Conservation (phyloP, 306 rosid genomes). For the Echinosophora koreensis region DNA sequence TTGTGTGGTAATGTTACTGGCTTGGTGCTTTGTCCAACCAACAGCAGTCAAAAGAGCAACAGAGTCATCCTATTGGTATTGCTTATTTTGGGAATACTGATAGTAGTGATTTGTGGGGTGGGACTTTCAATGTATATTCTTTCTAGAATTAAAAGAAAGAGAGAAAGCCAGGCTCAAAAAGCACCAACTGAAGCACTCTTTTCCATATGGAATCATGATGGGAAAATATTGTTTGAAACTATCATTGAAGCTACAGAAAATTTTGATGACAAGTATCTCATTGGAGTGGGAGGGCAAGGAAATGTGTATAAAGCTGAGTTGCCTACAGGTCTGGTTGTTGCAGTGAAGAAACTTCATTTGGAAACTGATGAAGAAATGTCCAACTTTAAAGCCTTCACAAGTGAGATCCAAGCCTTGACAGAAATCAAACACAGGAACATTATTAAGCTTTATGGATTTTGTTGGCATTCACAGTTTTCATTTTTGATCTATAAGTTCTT, state of each 20-base stretch:
- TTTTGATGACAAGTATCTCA: constrained; percentile 46
- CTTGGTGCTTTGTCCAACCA: constrained; percentile 38
- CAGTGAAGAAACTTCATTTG: constrained; percentile 51
- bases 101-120: constrained; percentile 20
- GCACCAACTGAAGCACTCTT: constrained; percentile 8
- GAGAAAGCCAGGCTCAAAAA: constrained; percentile 1
- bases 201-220: constrained; percentile 46
- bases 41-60: not conserved
- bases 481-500: constrained; percentile 48
- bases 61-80: constrained; percentile 3
- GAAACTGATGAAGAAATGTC: constrained; percentile 39
- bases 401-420: constrained; percentile 50
- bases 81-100: constrained; percentile 10
- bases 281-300: constrained; percentile 50
- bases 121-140: constrained; percentile 36
- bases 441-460: constrained; percentile 49
- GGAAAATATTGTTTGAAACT: constrained; percentile 46
- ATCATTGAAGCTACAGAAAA: constrained; percentile 48
- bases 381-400: constrained; percentile 29
- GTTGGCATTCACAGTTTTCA: constrained; percentile 45
- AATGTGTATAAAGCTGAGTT: constrained; percentile 44
- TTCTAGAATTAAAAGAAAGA: not conserved
- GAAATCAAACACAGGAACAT: constrained; percentile 49
- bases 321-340: constrained; percentile 40
- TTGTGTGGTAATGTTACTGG: constrained; percentile 47